phyloP scores from a whole-genome alignment of 2,329 filamentous ascomycete species.

The Aspergillus aculeatus region DNA sequence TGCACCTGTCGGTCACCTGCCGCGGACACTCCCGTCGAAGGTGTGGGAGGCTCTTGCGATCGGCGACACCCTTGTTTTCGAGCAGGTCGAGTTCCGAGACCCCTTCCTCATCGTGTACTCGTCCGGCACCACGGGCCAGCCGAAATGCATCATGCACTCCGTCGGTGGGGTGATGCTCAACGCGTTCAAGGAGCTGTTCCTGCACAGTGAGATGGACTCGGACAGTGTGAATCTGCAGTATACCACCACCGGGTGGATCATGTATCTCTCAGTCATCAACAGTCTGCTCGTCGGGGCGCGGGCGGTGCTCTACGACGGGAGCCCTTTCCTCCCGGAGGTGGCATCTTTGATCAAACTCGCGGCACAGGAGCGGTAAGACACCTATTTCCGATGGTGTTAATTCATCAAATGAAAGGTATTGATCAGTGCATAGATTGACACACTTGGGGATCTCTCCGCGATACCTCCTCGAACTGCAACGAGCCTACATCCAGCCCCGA shows the following conservation, averaged over 20 bases:
- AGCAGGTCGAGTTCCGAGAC: constrained; percentile 66
- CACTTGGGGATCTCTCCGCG: constrained; percentile 73
- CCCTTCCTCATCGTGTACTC: constrained; percentile 77
- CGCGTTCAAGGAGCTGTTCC: constrained; percentile 57
- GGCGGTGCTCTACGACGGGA: constrained; percentile 76
- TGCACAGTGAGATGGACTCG: constrained; percentile 51
- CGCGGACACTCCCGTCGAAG: constrained; percentile 43
- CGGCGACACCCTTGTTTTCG: constrained; percentile 51
- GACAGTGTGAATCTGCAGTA: constrained; percentile 55
- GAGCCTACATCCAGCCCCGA: constrained; percentile 61
- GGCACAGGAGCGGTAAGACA: constrained; percentile 19
- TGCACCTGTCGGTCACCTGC: constrained; percentile 58
- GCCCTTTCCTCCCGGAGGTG: constrained; percentile 70
- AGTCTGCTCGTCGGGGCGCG: constrained; percentile 61
- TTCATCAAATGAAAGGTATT: background rate
- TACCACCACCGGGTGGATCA: constrained; percentile 81
- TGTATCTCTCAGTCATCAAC: constrained; percentile 68
- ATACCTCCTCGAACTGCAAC: constrained; percentile 72
- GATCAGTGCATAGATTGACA: constrained; percentile 53
- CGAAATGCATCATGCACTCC: constrained; percentile 83
- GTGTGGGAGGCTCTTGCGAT: constrained; percentile 37
- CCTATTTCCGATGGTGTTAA: too few species aligned
- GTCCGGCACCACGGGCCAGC: constrained; percentile 76
- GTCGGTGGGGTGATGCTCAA: constrained; percentile 40
- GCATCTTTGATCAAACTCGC: constrained; percentile 63